phyloP scores from a whole-genome alignment of 441 rosid species.

The Pelargonium citronellum region DNA sequence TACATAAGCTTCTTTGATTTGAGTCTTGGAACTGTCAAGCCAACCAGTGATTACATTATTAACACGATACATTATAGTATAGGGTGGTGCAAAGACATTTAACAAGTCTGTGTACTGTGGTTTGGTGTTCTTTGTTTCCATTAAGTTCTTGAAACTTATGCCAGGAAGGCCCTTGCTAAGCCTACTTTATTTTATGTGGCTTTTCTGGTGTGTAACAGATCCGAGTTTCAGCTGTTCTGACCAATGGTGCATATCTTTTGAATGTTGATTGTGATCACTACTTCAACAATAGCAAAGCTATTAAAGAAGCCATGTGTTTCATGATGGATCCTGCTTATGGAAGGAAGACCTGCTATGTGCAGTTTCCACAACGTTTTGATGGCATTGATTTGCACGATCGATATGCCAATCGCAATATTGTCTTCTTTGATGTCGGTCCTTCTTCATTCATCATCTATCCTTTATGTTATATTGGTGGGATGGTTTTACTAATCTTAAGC shows the following conservation, averaged over 20 bases:
- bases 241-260: constrained; percentile 82
- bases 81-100: background rate
- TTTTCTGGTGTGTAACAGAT: constrained; percentile 31
- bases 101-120: background rate
- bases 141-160: background rate
- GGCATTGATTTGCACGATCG: constrained; percentile 86
- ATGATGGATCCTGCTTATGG: constrained; percentile 96
- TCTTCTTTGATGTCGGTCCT: constrained; percentile 78
- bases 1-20: background rate
- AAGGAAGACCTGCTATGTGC: constrained; percentile 82
- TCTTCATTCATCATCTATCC: constrained; percentile 3
- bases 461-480: background rate
- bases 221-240: constrained; percentile 77
- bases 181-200: constrained; percentile 1
- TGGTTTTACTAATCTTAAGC: background rate
- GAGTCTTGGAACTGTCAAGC: background rate
- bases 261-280: constrained; percentile 95
- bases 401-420: constrained; percentile 85
- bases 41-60: background rate
- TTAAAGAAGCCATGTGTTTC: constrained; percentile 94
- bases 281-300: constrained; percentile 88
- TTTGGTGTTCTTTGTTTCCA: background rate
- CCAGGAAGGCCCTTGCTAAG: background rate
- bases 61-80: background rate
- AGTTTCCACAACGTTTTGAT: constrained; percentile 91